Conservation (phyloP, 2,329 filamentous ascomycete genomes). For the Fonsecaea monophora region DNA sequence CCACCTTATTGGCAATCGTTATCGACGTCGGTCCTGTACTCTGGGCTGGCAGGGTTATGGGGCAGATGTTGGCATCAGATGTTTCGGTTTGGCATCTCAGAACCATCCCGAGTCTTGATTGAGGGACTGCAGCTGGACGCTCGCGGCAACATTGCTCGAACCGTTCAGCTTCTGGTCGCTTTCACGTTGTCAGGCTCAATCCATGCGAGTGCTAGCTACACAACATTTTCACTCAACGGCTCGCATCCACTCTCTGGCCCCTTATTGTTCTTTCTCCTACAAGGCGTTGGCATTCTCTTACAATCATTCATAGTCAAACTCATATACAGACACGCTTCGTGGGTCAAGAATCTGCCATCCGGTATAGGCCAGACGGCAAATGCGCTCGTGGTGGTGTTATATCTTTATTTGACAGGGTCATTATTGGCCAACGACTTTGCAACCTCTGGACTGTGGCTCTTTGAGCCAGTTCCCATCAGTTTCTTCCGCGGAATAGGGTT, state of each 20-base stretch:
- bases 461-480: constrained; percentile 82
- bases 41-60: constrained; percentile 83
- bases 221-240: constrained; percentile 62
- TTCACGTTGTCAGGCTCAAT: constrained; percentile 72
- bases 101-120: constrained; percentile 41
- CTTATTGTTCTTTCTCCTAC: constrained; percentile 74
- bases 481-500: constrained; percentile 70
- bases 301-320: constrained; percentile 58
- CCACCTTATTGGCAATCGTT: constrained; percentile 61
- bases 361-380: constrained; percentile 63
- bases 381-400: constrained; percentile 65
- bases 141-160: constrained; percentile 43
- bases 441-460: constrained; percentile 75
- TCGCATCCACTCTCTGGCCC: constrained; percentile 61
- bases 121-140: constrained; percentile 23
- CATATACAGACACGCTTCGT: constrained; percentile 45
- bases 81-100: constrained; percentile 69
- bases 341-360: constrained; percentile 50
- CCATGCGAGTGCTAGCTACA: constrained; percentile 74
- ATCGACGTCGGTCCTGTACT: constrained; percentile 56
- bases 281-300: constrained; percentile 68
- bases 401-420: constrained; percentile 71
- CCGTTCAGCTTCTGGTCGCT: constrained; percentile 57
- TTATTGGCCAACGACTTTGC: constrained; percentile 79
- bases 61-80: constrained; percentile 89